A percentile compares a stretch with the other conserved stretches of the same genome.
phyloP scores from a whole-genome alignment of 495 filamentous ascomycete species.

The Aspergillus saccharolyticus region DNA sequence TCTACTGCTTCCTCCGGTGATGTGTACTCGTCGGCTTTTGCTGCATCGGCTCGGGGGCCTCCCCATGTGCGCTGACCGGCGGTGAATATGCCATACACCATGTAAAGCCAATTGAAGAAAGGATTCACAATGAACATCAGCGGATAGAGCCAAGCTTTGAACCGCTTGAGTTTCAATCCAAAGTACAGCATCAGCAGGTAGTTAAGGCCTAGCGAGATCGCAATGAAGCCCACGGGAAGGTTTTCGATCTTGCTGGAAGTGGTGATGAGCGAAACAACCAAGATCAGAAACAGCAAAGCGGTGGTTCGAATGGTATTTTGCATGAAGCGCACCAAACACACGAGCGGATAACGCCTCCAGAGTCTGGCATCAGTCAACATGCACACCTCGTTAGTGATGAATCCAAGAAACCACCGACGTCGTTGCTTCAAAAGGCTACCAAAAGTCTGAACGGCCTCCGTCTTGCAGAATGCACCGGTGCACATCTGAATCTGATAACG shows the following conservation, averaged over 20 bases:
- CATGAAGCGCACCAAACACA: slow-evolving; percentile 87
- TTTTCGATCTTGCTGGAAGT: slow-evolving; percentile 72
- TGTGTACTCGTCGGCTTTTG: slow-evolving; percentile 70
- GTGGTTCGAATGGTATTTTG: slow-evolving; percentile 97
- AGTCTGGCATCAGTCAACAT: slow-evolving; percentile 94
- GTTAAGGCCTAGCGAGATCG: slow-evolving; percentile 89
- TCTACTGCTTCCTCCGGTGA: slow-evolving; percentile 81
- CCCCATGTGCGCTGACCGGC: slow-evolving; percentile 96
- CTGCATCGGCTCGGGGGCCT: slow-evolving; percentile 88
- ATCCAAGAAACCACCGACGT: slow-evolving; percentile 93
- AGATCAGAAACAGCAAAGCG: slow-evolving; percentile 90
- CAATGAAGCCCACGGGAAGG: slow-evolving; percentile 91
- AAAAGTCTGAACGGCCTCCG: slow-evolving; percentile 90
- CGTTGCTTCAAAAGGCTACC: slow-evolving; percentile 87
- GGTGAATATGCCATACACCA: slow-evolving; percentile 85
- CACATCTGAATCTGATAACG: slow-evolving; percentile 97
- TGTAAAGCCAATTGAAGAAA: slow-evolving; percentile 98
- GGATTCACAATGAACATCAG: slow-evolving; percentile 95
- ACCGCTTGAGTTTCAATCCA: slow-evolving; percentile 76
- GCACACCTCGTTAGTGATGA: slow-evolving; percentile 97
- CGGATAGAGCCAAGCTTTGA: slow-evolving; percentile 91
- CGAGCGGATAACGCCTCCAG: slow-evolving; percentile 85
- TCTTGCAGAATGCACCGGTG: slow-evolving; percentile 96
- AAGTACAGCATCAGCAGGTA: slow-evolving; percentile 98
- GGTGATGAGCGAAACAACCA: slow-evolving; percentile 82